A percentile compares a stretch with the other conserved stretches of the same genome.
Conservation (phyloP, 805 yeast genomes). For the Nakazawaea peltata region DNA sequence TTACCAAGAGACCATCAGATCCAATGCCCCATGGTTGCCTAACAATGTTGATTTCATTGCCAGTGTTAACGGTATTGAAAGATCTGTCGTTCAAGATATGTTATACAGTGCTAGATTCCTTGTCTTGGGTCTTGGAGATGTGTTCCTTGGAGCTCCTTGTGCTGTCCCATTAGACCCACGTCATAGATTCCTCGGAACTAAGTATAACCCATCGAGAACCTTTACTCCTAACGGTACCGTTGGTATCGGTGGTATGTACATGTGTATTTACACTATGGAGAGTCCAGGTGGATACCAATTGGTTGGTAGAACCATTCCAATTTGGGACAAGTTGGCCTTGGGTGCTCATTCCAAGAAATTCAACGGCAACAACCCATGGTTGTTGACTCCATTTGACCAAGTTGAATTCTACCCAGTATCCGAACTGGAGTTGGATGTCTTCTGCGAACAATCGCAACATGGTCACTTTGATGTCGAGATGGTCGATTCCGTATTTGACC, state of each 20-base stretch:
- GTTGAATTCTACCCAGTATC: constrained; percentile 89
- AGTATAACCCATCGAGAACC: constrained; percentile 94
- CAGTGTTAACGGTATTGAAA: constrained; percentile 71
- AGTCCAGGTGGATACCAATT: constrained; percentile 98
- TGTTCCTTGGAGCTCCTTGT: constrained; percentile 96
- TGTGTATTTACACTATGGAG: constrained; percentile 97
- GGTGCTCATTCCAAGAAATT: constrained; percentile 49
- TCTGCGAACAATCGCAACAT: constrained; percentile 65
- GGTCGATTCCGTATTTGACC: constrained; percentile 75
- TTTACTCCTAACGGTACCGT: constrained; percentile 96
- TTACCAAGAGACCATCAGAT: constrained; percentile 87
- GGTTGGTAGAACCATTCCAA: constrained; percentile 94
- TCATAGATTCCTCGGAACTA: constrained; percentile 85
- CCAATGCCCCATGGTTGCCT: constrained; percentile 96
- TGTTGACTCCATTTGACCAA: constrained; percentile 87
- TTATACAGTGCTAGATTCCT: constrained; percentile 83
- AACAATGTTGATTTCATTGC: constrained; percentile 95
- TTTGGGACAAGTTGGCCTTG: constrained; percentile 90
- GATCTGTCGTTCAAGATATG: constrained; percentile 74
- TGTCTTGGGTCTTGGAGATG: constrained; percentile 95
- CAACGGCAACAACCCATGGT: constrained; percentile 66
- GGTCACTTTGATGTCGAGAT: constrained; percentile 76
- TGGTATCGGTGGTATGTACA: constrained; percentile 97
- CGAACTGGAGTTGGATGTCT: constrained; percentile 71
- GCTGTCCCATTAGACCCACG: constrained; percentile 98